Evolutionary conservation across 352 stramenopile genomes (phyloP).

Genomic region (Thalassiosira gravida): DNA sequence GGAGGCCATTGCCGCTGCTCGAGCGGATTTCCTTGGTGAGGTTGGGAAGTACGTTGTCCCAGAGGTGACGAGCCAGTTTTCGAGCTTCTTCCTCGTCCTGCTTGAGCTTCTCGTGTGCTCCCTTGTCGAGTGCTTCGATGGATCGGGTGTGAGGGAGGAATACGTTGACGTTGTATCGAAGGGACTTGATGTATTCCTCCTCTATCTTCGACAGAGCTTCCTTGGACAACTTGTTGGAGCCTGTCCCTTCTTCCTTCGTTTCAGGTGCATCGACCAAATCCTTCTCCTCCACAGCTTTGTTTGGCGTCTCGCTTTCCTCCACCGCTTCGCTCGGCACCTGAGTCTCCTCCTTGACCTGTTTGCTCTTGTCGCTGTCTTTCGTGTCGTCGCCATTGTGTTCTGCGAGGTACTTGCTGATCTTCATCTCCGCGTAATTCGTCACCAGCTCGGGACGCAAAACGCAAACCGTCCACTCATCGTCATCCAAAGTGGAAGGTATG

Average conservation of each 20-base stretch:
- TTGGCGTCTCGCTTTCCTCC: slow-evolving; percentile 1
- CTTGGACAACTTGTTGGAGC: slow-evolving; percentile 3
- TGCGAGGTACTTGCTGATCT: slow-evolving; percentile 83
- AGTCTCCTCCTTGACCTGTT: slow-evolving; percentile 1
- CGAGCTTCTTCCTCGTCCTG: slow-evolving; percentile 79
- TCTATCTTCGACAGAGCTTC: slow-evolving; percentile 63
- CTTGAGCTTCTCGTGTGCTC: slow-evolving; percentile 56
- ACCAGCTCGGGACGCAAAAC: slow-evolving; percentile 93
- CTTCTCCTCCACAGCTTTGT: slow-evolving; percentile 24
- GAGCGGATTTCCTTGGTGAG: slow-evolving; percentile 70
- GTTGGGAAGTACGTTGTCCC: slow-evolving; percentile 72
- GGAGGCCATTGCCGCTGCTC: slow-evolving; percentile 34
- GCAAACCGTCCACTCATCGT: slow-evolving; percentile 89
- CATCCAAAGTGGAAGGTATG: slow-evolving; percentile 66
- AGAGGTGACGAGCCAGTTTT: slow-evolving; percentile 71
- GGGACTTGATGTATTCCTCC: slow-evolving; percentile 71
- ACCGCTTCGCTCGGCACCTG: slow-evolving; percentile 2
- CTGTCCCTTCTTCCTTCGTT: slow-evolving; percentile 1
- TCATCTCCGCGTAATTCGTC: slow-evolving; percentile 89
- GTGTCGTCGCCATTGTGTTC: not conserved
- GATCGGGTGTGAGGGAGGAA: slow-evolving; percentile 75
- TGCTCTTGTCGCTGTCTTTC: not conserved
- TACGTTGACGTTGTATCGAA: slow-evolving; percentile 83
- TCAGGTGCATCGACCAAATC: slow-evolving; percentile 14
- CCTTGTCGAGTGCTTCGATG: slow-evolving; percentile 64